A percentile compares a stretch with the other conserved stretches of the same genome.
phyloP scores from a whole-genome alignment of 2,329 filamentous ascomycete genomes.

The Dichotomopilus funicola region DNA sequence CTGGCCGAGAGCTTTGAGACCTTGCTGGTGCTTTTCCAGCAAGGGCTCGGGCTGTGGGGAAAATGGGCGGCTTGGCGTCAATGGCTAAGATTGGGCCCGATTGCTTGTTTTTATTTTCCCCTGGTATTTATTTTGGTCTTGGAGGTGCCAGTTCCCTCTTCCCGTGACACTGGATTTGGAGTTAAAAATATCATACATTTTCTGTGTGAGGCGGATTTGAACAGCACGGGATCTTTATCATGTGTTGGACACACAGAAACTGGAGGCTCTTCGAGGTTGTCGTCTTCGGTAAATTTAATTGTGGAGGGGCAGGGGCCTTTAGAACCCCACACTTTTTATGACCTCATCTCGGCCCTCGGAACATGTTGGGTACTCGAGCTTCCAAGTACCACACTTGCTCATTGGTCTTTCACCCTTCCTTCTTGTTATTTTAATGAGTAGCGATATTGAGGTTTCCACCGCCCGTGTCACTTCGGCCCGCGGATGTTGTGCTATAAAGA shows the following conservation, averaged over 20 bases:
- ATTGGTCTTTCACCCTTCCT: background rate
- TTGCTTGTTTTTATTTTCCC: background rate
- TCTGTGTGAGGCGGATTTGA: too few species aligned
- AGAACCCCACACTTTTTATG: constrained; percentile 4
- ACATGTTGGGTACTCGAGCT: too few species aligned
- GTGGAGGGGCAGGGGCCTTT: background rate
- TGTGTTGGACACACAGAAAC: background rate
- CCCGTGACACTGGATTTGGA: background rate
- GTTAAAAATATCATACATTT: too few species aligned
- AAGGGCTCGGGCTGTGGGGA: background rate
- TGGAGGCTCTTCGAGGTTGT: background rate
- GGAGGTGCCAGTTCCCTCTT: background rate
- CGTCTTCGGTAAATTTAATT: background rate
- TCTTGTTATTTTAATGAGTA: too few species aligned
- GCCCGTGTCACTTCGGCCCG: background rate
- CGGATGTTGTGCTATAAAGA: background rate
- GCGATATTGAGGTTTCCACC: background rate
- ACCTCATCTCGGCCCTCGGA: constrained; percentile 1
- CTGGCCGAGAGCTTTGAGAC: background rate
- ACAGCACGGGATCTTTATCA: too few species aligned
- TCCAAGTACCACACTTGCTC: too few species aligned
- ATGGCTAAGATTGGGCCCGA: background rate
- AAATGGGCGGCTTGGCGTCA: background rate
- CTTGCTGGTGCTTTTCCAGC: background rate
- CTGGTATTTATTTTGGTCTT: background rate